Conservation (phyloP, 1,284 basidiomycete genomes). For the Trametes hirsuta region DNA sequence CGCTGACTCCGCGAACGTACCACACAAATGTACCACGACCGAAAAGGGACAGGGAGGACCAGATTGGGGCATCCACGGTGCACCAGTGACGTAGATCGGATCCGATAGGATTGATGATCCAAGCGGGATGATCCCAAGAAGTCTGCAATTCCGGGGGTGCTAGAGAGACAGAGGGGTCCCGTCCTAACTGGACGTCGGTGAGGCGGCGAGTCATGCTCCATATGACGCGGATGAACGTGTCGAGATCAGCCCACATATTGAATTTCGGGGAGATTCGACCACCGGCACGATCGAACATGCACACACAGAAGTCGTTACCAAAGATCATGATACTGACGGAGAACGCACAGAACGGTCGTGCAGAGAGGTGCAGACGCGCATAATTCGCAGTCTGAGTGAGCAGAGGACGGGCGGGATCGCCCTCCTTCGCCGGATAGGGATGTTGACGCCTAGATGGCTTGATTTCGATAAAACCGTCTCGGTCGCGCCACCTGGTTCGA, state of each 20-base stretch:
- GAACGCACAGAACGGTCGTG: conserved; percentile 30
- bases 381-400: conserved; percentile 26
- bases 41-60: conserved; percentile 23
- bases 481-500: not conserved
- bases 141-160: not conserved
- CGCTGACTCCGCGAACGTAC: conserved; percentile 7
- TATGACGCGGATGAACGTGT: conserved; percentile 6
- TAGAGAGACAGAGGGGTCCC: conserved; percentile 18
- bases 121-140: not conserved
- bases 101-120: not conserved
- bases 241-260: not conserved
- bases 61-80: conserved; percentile 14
- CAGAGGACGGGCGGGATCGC: not conserved
- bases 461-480: not conserved
- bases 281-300: conserved; percentile 26
- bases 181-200: conserved; percentile 1
- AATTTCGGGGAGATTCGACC: conserved; percentile 20
- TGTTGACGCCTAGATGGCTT: not conserved
- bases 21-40: conserved; percentile 24
- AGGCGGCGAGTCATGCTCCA: conserved; percentile 1
- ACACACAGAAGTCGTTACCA: conserved; percentile 25
- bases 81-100: conserved; percentile 4
- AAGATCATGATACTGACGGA: conserved; percentile 28
- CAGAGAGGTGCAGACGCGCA: conserved; percentile 29
- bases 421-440: not conserved